Evolutionary conservation across 176 grass and related monocot genomes (phyloP), one percentile per base, ranked within the genome.

Genomic region (Echinochloa phyllopogon): DNA sequence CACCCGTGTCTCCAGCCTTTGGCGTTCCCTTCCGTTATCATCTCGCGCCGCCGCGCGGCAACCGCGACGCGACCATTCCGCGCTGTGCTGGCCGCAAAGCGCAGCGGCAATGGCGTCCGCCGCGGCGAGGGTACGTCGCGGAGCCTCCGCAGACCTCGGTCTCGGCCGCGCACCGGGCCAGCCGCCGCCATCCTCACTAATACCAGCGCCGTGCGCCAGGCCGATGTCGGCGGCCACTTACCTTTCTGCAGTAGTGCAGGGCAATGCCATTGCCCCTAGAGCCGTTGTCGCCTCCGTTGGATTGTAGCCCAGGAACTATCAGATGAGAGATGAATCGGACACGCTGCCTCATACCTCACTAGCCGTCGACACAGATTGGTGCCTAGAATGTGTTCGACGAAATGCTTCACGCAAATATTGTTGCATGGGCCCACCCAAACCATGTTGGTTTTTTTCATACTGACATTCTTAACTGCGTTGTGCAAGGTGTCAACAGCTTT

Each of bases 371-470:
- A 4, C 65, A 80, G 4, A 2, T 45, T 23, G 11, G 12, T 71
- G 79, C 73, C 33, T 63, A 7, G 12, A 77, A 52, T 0, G 2
- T 84, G 74, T 38, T 84, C 27, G 81, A 25, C 6, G 47, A 84
- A 88, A 84, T 72, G 66, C 23, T 47, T 77, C 59, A 1, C 8
- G 6, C 2, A 56, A 6, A 25, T 33, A 29, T 42, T 20, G 24
- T 14, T 36, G 20, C 21, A 44, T 56, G 56, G 36, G 6, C 18
- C 27, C 0, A 4, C 16, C 13, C 24, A 13, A 65, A 65, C 49
- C 18, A 5, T 8, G 5, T n/a, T 68, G 4, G 8, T 43, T 24
- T 53, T 43, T 24, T 63, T 14, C n/a, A 13, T 27, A 33, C 0
- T 64, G 38, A 5, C 10, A 17, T 63, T 62, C 64, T 38, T 2